Evolutionary conservation across 148 eudicot species (phyloP).

Genomic region (Euryodendron excelsum): DNA sequence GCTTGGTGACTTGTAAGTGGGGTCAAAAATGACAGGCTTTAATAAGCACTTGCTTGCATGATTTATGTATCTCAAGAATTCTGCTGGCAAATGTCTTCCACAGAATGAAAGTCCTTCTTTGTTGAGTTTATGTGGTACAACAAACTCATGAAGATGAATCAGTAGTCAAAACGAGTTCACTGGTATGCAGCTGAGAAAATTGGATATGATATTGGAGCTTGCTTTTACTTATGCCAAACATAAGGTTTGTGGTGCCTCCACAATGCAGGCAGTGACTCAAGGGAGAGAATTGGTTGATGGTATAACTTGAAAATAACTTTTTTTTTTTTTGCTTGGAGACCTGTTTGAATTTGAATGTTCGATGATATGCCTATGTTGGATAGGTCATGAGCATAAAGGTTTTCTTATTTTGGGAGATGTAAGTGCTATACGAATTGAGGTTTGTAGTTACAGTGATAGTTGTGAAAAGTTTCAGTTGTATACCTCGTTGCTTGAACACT

Average conservation of each 20-base stretch:
- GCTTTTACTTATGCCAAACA: background rate
- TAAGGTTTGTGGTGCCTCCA: background rate
- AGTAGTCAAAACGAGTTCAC: too few relatives aligned
- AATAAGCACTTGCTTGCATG: background rate
- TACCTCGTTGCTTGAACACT: background rate
- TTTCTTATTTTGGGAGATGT: background rate
- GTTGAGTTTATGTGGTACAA: too few relatives aligned
- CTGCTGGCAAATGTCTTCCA: too few relatives aligned
- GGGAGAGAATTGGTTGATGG: background rate
- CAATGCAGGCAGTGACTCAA: background rate
- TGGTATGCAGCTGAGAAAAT: background rate
- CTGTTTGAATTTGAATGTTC: background rate
- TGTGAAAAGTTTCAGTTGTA: background rate
- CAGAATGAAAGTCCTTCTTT: too few relatives aligned
- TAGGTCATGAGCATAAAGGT: background rate
- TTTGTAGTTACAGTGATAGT: background rate
- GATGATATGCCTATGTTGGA: background rate
- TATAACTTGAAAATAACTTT: background rate
- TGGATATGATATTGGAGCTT: background rate
- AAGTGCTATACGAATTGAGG: background rate
- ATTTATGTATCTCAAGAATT: too few relatives aligned
- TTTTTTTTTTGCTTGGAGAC: background rate
- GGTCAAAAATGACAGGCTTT: background rate
- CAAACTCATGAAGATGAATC: too few relatives aligned
- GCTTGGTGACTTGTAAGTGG: background rate